Evolutionary conservation across 495 filamentous ascomycete species (phyloP), one percentile per base, ranked within the genome.

Genomic region (Zalerion maritima): DNA sequence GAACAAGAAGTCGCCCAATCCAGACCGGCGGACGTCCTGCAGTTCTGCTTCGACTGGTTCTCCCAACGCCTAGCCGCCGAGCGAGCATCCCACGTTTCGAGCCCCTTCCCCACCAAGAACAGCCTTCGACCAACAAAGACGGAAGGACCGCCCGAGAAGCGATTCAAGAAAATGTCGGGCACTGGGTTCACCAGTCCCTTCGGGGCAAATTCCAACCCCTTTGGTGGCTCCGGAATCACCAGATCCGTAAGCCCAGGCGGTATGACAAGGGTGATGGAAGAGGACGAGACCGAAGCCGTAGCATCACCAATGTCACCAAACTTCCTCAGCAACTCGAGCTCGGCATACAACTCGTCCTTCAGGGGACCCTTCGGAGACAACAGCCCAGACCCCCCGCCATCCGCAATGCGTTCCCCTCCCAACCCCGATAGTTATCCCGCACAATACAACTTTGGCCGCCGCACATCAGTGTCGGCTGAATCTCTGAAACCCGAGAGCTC

Each of bases 391-490:
- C 26, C 54, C 12, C 55, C 52, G 6, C 42, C 52, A 8, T 52
- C 53, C 2, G 53, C 52, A 2, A 35, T 59, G 38, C 53, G 60
- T 37, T 51, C 50, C 19, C 51, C 52, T 16, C 57, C 54, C 8
- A 57, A 61, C 30, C 54, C 64, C 18, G 73, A 81, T 27, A 79
- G 77, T 32, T 84, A 94, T 43, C 91, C 91, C 24, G 78, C 69
- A 37, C 86, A 94, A 47, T 97, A 94, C 55, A 87, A 86, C 48
- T 73, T 94, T 62, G 78, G 69, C 43, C 81, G 89, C 35, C 82
- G 89, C 25, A 94, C 85, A 13, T 96, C 89, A 5, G 91, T 97
- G 18, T 96, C 91, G 26, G 89, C 89, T 26, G 89, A 97, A 55
- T 93, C 84, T 3, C 64, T 97, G 38, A 92, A 91, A 52, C 89